Conservation (phyloP, 352 stramenopile species). For the Phytophthora chlamydospora region DNA sequence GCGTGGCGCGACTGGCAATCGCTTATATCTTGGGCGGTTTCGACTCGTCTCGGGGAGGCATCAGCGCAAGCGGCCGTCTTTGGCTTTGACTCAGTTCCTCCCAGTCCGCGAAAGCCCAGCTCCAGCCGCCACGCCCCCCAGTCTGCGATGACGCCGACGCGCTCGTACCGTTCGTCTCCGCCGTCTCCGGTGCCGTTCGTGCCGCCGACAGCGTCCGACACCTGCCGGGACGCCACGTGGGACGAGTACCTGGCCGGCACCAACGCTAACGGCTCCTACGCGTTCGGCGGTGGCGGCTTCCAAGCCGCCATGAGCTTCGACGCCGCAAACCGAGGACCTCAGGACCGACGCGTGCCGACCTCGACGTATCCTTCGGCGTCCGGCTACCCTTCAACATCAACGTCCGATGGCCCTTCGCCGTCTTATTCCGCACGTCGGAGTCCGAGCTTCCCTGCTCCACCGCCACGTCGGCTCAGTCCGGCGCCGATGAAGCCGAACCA, state of each 20-base stretch:
- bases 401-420: slow-evolving; percentile 8
- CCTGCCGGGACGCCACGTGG: slow-evolving; percentile 20
- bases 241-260: slow-evolving; percentile 29
- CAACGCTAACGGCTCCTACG: slow-evolving; percentile 5
- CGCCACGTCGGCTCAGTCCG: slow-evolving; percentile 18
- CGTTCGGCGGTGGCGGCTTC: slow-evolving; percentile 14
- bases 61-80: neutral
- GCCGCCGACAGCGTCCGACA: neutral
- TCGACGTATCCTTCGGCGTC: neutral
- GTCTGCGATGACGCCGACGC: slow-evolving; percentile 12
- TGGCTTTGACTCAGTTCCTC: slow-evolving; percentile 3
- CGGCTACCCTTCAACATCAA: slow-evolving; percentile 13
- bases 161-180: slow-evolving; percentile 6
- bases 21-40: slow-evolving; percentile 31
- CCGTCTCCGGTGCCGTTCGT: slow-evolving; percentile 21
- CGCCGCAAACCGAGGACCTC: neutral
- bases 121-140: neutral
- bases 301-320: slow-evolving; percentile 11
- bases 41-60: slow-evolving; percentile 13
- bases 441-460: neutral
- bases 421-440: slow-evolving; percentile 13
- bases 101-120: slow-evolving; percentile 15
- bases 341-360: neutral
- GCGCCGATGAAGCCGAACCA: slow-evolving; percentile 8
- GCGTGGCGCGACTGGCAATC: neutral